Base-by-base conservation (phyloP, 2,329 filamentous ascomycete genomes). In the Colletotrichum theobromicola region DNA sequence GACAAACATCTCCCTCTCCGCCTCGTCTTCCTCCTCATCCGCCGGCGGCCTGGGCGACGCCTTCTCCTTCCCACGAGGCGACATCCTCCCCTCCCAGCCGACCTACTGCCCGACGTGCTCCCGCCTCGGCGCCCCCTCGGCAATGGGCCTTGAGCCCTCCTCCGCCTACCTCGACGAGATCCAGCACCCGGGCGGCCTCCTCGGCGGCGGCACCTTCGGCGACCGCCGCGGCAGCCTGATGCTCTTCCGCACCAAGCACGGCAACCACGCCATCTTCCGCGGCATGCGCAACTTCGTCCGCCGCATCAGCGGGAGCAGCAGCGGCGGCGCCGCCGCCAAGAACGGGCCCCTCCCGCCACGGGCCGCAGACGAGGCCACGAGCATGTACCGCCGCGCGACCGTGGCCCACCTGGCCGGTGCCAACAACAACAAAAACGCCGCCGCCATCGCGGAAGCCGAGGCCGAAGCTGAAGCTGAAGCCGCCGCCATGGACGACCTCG, bases 391-490 rank as follows among this genome's bases (percentile, higher is more conserved):
- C 35, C 69, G 72, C 8, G 72, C 34, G 13, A 75, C 68, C 18
- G 61, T 72, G 7, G 63, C 62, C 2, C 67, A 58, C 10, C 34
- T 60, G 15, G 46, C 37, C 16, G 46, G 60, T 50, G 42, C n/a
- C 42, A 50, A 21, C 6, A 50, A 50, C 6, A 26, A 21, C 6
- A 50, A 50, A 4, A 26, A 46, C 35, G 50, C 28, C 71, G 53
- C 60, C 35, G 50, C 60, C 37, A 69, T 57, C 18, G 68, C 65
- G 12, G 78, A 72, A 15, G 75, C 77, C 10, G 78, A 76, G 4
- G 71, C 76, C 24, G 79, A 77, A 3, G 71, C 76, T 28, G 77
- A 80, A 32, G 77, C 76, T n/a, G 76, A 78, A 0, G 78, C 79
- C 15, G 78, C 78, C 58, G 77, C 75, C 8, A 71, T 73, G 13